Conservation (phyloP, 345 rosid genomes). For the Alliaria petiolata region DNA sequence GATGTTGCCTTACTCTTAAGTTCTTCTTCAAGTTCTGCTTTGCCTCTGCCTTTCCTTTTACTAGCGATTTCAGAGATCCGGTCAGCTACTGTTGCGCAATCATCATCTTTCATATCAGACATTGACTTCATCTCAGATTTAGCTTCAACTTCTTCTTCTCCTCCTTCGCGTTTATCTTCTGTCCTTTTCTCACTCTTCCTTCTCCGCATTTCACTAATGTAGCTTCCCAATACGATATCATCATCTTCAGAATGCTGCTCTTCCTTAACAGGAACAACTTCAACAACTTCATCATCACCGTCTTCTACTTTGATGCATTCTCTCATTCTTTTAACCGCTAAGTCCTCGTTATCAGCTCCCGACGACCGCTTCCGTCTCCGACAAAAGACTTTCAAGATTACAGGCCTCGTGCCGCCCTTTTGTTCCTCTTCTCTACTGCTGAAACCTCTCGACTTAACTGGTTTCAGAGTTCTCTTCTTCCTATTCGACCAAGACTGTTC, state of each 20-base stretch:
- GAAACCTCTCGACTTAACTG: not conserved
- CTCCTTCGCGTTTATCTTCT: no score
- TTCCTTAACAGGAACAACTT: not conserved
- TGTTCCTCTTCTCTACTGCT: not conserved
- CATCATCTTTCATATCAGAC: not conserved
- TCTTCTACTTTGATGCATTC: not conserved
- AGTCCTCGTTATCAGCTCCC: not conserved
- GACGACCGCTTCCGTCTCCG: not conserved
- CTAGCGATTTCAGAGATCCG: not conserved
- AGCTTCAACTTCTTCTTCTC: not conserved
- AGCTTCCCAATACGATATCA: not conserved
- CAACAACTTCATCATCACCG: not conserved
- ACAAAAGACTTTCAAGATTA: not conserved
- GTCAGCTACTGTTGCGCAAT: not conserved
- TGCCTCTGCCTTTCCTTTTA: not conserved
- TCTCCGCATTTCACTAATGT: not conserved
- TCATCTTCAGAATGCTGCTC: not conserved
- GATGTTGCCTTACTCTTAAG: not conserved
- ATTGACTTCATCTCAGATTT: not conserved
- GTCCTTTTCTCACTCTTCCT: not conserved
- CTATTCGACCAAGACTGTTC: not conserved
- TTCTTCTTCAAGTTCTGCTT: not conserved
- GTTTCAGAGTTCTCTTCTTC: slow-evolving; percentile 20
- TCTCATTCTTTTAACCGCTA: not conserved
- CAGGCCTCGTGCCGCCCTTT: not conserved